Evolutionary conservation across 2,329 filamentous ascomycete genomes (phyloP).

Genomic region (Shiraia bambusicola): DNA sequence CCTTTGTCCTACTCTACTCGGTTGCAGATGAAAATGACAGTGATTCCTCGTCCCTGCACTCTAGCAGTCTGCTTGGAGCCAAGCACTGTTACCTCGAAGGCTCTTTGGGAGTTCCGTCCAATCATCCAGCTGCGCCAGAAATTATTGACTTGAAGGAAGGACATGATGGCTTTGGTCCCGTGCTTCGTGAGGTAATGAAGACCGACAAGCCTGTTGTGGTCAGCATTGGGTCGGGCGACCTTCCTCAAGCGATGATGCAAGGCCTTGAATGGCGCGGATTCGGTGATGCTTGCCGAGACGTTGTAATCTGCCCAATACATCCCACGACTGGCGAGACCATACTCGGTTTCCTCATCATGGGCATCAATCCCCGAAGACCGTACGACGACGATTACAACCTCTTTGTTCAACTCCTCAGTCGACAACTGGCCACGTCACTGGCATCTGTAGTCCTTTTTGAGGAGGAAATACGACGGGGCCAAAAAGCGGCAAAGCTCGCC

Average conservation of each 20-base stretch:
- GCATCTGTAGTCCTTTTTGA: conserved; percentile 81
- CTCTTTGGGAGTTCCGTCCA: conserved; percentile 65
- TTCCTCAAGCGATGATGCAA: conserved; percentile 65
- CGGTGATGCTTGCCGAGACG: conserved; percentile 66
- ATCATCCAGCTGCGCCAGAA: conserved; percentile 62
- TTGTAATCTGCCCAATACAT: conserved; percentile 77
- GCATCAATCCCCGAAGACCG: conserved; percentile 73
- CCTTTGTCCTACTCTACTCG: conserved; percentile 76
- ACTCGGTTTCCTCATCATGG: conserved; percentile 76
- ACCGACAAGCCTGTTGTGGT: conserved; percentile 67
- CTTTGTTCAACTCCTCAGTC: conserved; percentile 72
- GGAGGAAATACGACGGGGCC: conserved; percentile 75
- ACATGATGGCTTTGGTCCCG: conserved; percentile 71
- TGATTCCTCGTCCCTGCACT: conserved; percentile 71
- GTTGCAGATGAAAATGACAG: conserved; percentile 70
- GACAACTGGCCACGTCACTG: conserved; percentile 76
- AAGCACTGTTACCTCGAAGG: conserved; percentile 71
- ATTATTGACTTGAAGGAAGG: conserved; percentile 69
- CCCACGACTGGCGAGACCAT: conserved; percentile 73
- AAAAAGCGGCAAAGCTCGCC: conserved; percentile 71
- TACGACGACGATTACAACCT: conserved; percentile 80
- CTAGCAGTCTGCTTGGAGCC: conserved; percentile 62
- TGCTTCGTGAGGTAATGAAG: conserved; percentile 74
- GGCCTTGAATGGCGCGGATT: conserved; percentile 71
- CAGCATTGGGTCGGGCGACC: conserved; percentile 64